Base-by-base conservation (phyloP, 345 rosid species). In the Excoecaria agallocha region DNA sequence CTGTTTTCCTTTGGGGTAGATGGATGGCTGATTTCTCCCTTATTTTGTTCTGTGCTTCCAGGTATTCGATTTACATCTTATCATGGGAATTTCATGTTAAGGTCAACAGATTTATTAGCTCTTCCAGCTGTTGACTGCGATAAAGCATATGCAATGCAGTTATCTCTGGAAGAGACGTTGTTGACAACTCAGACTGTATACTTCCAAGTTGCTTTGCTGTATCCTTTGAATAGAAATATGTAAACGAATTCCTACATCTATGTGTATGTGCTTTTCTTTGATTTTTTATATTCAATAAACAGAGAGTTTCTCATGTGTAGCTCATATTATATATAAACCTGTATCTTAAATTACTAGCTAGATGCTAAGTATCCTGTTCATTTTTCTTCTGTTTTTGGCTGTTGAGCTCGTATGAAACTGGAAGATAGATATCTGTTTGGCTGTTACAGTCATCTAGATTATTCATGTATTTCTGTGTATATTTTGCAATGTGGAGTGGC, bases 81-180 rank as follows among this genome's bases (percentile, higher is more conserved):
- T 82, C 99, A 96, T 81, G 99, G 99, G 72, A 93, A 96, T 82
- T 93, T 96, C 82, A 96, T 96, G 99, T 82, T 96, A 74, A 90
- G 97, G 75, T 96, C 99, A 79, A 91, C 97, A 12, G 97, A 96
- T 80, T 77, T 96, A 69, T 68, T 96, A 77, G 98, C 99, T 11
- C 98, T 96, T 87, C 98, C 99, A 25, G 97, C 97, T 55, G 97
- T 93, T 66, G 99, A 96, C 81, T 96, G 99, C 82, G 99, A 96
- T 80, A 96, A 96, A 86, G 99, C 98, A 78, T 96, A 89, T 84
- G 99, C 93, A 38, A 89, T 92, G 97, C 97, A 93, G 84, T 82
- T 96, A 63, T 81, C 91, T 71, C 91, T 93, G 45, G 99, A 96
- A 81, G 99, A 96, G 82, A 87, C 99, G n/a, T n/a, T n/a, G n/a